A percentile compares a stretch with the other conserved stretches of the same genome.
phyloP scores from a whole-genome alignment of 495 filamentous ascomycete species.

The Tuber microsphaerosporum region DNA sequence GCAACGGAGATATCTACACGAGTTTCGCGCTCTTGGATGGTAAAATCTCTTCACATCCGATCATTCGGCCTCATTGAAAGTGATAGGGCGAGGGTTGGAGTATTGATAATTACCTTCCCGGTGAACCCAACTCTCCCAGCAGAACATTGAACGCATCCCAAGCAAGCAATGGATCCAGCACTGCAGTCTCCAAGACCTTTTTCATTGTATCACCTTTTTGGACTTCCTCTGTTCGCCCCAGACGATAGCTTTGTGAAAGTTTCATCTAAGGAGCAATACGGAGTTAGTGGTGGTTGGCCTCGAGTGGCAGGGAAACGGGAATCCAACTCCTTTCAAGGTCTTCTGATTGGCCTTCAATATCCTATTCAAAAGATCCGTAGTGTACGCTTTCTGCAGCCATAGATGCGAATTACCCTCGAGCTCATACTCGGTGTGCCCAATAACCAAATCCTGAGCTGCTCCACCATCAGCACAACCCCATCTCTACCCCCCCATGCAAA shows the following conservation, averaged over 20 bases:
- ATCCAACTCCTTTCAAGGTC: constrained; percentile 46
- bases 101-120: constrained; percentile 43
- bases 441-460: constrained; percentile 71
- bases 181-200: constrained; percentile 61
- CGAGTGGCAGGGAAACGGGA: background rate
- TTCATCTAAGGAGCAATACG: background rate
- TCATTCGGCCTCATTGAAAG: background rate
- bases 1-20: background rate
- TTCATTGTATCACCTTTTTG: constrained; percentile 58
- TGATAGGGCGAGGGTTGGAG: constrained; percentile 13
- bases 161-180: constrained; percentile 64
- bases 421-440: constrained; percentile 69
- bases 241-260: constrained; percentile 6
- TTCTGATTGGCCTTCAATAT: constrained; percentile 66
- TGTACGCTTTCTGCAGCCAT: constrained; percentile 73
- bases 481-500: constrained; percentile 1
- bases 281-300: background rate
- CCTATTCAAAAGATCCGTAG: constrained; percentile 59
- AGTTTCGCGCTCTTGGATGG: background rate
- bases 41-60: background rate
- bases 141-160: constrained; percentile 77
- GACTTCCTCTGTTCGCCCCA: constrained; percentile 48
- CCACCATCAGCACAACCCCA: background rate
- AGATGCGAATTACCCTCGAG: constrained; percentile 54
- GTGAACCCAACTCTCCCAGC: constrained; percentile 64